Evolutionary conservation across 768 basidiomycete genomes (phyloP).

Genomic region (Leccinellum luteum): DNA sequence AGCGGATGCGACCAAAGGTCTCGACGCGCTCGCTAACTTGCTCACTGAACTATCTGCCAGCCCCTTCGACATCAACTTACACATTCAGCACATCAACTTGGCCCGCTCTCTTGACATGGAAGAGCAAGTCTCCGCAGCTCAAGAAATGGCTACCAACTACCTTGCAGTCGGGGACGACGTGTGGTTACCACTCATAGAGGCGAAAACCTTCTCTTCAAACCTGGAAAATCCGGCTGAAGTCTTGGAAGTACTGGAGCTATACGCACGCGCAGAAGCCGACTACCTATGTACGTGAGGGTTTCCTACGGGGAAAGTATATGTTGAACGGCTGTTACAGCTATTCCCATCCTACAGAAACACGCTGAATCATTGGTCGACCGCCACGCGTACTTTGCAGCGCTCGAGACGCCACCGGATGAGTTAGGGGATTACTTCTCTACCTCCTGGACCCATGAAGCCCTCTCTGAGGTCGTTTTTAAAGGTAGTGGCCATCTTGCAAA

Average conservation of each 20-base stretch:
- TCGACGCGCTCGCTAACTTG: slow-evolving; percentile 62
- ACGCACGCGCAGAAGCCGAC: slow-evolving; percentile 65
- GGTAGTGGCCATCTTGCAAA: slow-evolving; percentile 62
- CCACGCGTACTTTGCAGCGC: slow-evolving; percentile 34
- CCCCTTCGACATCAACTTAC: slow-evolving; percentile 61
- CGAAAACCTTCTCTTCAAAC: slow-evolving; percentile 49
- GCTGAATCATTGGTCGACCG: slow-evolving; percentile 52
- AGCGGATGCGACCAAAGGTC: slow-evolving; percentile 34
- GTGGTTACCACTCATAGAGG: slow-evolving; percentile 68
- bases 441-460: slow-evolving; percentile 56
- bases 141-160: slow-evolving; percentile 63
- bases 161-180: slow-evolving; percentile 66
- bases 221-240: slow-evolving; percentile 51
- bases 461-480: slow-evolving; percentile 52
- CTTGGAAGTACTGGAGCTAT: slow-evolving; percentile 57
- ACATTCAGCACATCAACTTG: slow-evolving; percentile 65
- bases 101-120: slow-evolving; percentile 56
- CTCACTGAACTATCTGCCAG: slow-evolving; percentile 57
- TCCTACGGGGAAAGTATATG: slow-evolving; percentile 9
- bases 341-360: slow-evolving; percentile 69
- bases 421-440: slow-evolving; percentile 60
- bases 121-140: slow-evolving; percentile 56
- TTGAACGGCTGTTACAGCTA: slow-evolving; percentile 48
- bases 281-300: slow-evolving; percentile 66
- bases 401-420: slow-evolving; percentile 43